phyloP scores from a whole-genome alignment of 176 grass and related monocot genomes.

The Alloteropsis semialata region DNA sequence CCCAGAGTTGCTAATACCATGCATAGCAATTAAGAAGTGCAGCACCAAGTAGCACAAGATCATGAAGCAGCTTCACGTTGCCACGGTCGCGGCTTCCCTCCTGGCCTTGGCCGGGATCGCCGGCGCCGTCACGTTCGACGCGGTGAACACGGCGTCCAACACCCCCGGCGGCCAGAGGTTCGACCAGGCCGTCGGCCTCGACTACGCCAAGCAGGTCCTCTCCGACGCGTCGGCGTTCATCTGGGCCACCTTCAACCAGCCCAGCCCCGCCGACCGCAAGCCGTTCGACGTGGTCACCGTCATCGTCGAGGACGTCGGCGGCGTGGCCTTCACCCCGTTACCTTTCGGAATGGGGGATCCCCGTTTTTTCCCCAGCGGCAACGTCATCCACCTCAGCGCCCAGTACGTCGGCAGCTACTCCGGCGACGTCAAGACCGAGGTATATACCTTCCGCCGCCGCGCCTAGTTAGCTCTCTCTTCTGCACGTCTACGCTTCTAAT shows the following conservation, averaged over 20 bases:
- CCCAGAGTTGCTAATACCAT: too few relatives aligned
- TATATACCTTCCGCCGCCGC: too few relatives aligned
- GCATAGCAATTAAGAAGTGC: too few relatives aligned
- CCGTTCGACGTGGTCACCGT: slow-evolving; percentile 33
- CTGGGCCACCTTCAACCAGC: slow-evolving; percentile 52
- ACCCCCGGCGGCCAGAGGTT: slow-evolving; percentile 54
- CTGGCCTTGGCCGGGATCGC: neutral
- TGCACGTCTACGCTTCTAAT: too few relatives aligned
- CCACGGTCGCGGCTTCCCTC: neutral
- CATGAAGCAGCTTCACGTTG: slow-evolving; percentile 12
- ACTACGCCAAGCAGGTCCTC: slow-evolving; percentile 49
- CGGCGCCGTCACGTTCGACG: slow-evolving; percentile 45
- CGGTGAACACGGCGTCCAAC: slow-evolving; percentile 31
- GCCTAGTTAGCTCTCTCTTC: neutral
- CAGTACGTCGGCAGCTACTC: slow-evolving; percentile 38
- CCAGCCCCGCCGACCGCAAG: slow-evolving; percentile 13
- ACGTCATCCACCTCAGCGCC: slow-evolving; percentile 47
- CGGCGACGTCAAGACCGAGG: slow-evolving; percentile 32
- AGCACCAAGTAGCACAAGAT: neutral
- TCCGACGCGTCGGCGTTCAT: slow-evolving; percentile 49
- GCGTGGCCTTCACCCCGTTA: slow-evolving; percentile 56
- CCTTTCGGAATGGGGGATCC: too few relatives aligned
- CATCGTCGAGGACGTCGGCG: slow-evolving; percentile 33
- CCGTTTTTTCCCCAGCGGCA: too few relatives aligned
- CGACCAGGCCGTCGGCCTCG: slow-evolving; percentile 32